Percentiles rank a stretch among this genome's conserved stretches.
Evolutionary conservation across 139 green algal species (phyloP).

Genomic region (Picochlorum sp.): DNA sequence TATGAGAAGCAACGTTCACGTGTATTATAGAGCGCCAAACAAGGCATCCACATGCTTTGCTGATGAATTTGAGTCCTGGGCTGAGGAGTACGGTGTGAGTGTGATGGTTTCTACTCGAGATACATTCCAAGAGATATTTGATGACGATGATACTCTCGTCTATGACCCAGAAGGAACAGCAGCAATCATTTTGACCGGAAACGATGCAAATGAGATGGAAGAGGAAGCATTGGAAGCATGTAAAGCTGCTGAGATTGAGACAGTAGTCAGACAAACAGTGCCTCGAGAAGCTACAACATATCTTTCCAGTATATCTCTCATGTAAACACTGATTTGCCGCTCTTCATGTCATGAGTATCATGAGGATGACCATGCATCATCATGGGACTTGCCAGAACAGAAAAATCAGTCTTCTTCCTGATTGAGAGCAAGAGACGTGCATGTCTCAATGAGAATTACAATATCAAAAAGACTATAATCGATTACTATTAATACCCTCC

Average conservation of each 20-base stretch:
- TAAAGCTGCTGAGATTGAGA: conserved; percentile 57
- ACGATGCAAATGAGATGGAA: conserved; percentile 53
- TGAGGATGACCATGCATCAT: too few species aligned
- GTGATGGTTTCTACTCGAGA: conserved; percentile 44
- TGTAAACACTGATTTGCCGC: too few species aligned
- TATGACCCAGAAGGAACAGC: conserved; percentile 70
- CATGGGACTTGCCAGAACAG: too few species aligned
- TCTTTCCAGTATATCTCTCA: conserved; percentile 2
- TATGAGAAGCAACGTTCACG: conserved; percentile 43
- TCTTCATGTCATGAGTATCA: too few species aligned
- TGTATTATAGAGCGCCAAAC: conserved; percentile 72
- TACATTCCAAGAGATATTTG: conserved; percentile 67
- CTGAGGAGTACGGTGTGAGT: conserved; percentile 23
- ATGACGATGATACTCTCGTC: conserved; percentile 65
- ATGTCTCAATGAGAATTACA: not conserved
- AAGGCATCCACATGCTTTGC: conserved; percentile 44
- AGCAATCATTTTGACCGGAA: conserved; percentile 64
- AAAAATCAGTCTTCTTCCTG: too few species aligned
- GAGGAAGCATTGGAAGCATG: conserved; percentile 43
- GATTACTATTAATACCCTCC: conserved; percentile 4
- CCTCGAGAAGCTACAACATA: conserved; percentile 31
- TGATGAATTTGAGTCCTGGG: conserved; percentile 50
- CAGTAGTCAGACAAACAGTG: conserved; percentile 36
- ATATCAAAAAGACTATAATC: not conserved
- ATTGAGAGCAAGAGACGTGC: too few species aligned